Evolutionary conservation across 2,329 filamentous ascomycete species (phyloP).

Genomic region (Colletotrichum sp.): DNA sequence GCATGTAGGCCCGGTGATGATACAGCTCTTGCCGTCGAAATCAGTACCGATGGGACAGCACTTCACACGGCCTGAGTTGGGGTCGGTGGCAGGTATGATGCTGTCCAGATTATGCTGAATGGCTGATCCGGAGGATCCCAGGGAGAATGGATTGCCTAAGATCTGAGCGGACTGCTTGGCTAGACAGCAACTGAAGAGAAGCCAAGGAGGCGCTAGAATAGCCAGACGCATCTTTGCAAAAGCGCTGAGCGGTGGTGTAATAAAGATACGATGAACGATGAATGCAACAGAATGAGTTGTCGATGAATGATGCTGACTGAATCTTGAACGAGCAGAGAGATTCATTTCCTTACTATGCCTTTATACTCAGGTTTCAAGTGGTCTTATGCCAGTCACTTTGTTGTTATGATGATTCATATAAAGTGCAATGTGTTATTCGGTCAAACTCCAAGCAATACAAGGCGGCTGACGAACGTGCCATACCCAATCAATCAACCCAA

Average conservation of each 20-base stretch:
- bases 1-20: not conserved
- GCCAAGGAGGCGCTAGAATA: not conserved
- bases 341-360: not conserved
- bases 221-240: not conserved
- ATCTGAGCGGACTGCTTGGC: not conserved
- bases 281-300: not conserved
- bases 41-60: not conserved
- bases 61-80: not conserved
- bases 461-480: not conserved
- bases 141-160: not conserved
- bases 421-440: not conserved
- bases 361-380: not conserved
- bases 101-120: not conserved
- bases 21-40: not conserved
- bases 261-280: not conserved
- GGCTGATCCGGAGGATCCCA: not conserved
- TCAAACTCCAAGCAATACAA: not conserved
- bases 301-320: not conserved
- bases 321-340: no score
- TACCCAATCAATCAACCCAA: not conserved
- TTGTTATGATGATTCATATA: not conserved
- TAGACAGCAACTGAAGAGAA: not conserved
- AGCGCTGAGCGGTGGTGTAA: not conserved
- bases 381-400: not conserved
- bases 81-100: not conserved